Evolutionary conservation across 208 protist species (phyloP).

Genomic region (Phytomonas sp.): DNA sequence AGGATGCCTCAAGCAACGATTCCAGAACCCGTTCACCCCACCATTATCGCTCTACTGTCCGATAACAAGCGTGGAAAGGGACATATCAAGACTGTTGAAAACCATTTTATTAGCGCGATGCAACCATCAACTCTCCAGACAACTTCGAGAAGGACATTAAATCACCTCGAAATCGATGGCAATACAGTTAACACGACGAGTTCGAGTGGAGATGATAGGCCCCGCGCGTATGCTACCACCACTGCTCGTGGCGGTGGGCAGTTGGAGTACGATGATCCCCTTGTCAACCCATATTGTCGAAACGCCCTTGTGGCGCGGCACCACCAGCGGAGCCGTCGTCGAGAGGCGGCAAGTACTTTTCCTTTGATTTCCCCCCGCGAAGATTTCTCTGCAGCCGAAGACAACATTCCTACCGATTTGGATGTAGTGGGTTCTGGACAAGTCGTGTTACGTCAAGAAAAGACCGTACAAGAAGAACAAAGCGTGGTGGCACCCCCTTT

Average conservation of each 20-base stretch:
- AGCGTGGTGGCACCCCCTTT: background rate
- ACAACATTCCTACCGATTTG: too few species aligned
- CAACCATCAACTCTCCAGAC: background rate
- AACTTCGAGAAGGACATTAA: background rate
- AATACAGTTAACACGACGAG: too few species aligned
- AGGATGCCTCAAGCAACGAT: background rate
- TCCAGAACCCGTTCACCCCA: background rate
- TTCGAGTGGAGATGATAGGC: background rate
- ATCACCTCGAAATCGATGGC: background rate
- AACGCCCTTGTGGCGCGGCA: slow-evolving; percentile 10
- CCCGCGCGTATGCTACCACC: background rate
- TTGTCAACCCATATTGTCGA: slow-evolving; percentile 9
- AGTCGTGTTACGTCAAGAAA: background rate
- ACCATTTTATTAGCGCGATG: background rate
- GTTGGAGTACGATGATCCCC: slow-evolving; percentile 17
- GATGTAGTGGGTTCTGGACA: too few species aligned
- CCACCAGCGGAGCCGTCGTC: background rate
- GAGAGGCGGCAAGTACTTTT: background rate
- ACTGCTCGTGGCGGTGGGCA: background rate
- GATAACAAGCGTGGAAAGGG: slow-evolving; percentile 15
- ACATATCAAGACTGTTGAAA: background rate
- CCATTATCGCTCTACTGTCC: slow-evolving; percentile 1
- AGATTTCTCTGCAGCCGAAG: too few species aligned
- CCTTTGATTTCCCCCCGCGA: background rate
- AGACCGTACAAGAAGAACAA: background rate